Evolutionary conservation across 768 basidiomycete genomes (phyloP), one percentile per base, ranked within the genome.

Genomic region (Tubosaeta sp.): DNA sequence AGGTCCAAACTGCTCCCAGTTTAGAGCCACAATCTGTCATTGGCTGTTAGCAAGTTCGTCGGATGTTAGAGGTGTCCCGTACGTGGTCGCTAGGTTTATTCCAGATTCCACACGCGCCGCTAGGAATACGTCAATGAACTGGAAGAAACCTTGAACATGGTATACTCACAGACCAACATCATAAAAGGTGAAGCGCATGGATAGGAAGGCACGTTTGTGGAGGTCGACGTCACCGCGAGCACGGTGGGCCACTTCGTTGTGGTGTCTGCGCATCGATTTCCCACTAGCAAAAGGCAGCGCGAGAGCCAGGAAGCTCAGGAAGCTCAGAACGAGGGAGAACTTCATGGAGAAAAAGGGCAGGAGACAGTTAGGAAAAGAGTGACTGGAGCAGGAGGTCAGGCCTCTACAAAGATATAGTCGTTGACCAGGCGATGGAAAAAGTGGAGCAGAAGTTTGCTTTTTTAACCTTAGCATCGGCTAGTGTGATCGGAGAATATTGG

Each of bases 21-120:
- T 69, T 32, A 69, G 32, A 14, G 67, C 65, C 22, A 67, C 65
- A 11, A 69, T 58, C 65, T 67, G 16, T 27, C 7, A 16, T 27
- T 22, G 10, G 16, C 41, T 14, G 39, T 60, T 25, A 60, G 31
- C n/a, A 43, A 43, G 14, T 37, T 19, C 12, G 11, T 26, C 5
- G 27, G 19, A 5, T 5, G 3, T 37, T 1, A 29, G 8, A 33
- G 11, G 29, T 10, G 29, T 22, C 34, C 37, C 61, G 13, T 12
- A 64, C 65, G 10, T 6, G 7, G 17, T 82, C 76, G 17, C 17
- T 47, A 37, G 69, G 62, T 3, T 35, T 48, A 58, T 72, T 81
- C 35, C 34, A 51, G 6, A 65, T 43, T 16, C 82, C 82, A 57
- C 83, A 84, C 47, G 82, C 82, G 65, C 82, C 82, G 34, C 81